A percentile compares a stretch with the other conserved stretches of the same genome.
These are phyloP conservation scores for Aspergillus melleus DNA, from an alignment of 2,329 filamentous ascomycete genomes.

Conservation along the genomic window DNA sequence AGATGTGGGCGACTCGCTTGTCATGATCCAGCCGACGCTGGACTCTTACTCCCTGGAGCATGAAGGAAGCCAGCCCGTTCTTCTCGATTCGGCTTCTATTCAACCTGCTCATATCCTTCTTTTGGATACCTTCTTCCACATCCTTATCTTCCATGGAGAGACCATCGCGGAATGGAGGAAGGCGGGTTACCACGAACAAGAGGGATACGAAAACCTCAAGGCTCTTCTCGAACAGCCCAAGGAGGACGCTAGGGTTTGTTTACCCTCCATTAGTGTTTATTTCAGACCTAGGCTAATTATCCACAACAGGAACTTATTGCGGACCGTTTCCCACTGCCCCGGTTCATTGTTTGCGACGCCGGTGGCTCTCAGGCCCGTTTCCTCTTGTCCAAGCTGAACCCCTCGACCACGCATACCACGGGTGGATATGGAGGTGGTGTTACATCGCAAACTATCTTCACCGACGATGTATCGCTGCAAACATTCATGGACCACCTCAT, in stretches of 20 bases:
- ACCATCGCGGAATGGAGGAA: slow-evolving; percentile 98
- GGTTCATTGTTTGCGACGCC: slow-evolving; percentile 98
- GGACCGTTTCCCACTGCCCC: slow-evolving; percentile 94
- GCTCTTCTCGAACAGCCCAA: slow-evolving; percentile 86
- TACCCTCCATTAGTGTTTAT: background rate
- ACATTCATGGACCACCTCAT: slow-evolving; percentile 99
- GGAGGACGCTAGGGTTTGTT: slow-evolving; percentile 85
- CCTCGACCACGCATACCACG: slow-evolving; percentile 92
- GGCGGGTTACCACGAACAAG: slow-evolving; percentile 95
- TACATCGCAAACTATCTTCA: slow-evolving; percentile 97
- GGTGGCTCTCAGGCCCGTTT: slow-evolving; percentile 97
- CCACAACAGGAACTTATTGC: slow-evolving; percentile 81
- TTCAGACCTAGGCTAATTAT: slow-evolving; percentile 5
- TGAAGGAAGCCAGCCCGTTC: slow-evolving; percentile 87
- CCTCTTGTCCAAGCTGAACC: slow-evolving; percentile 93
- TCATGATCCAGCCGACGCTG: slow-evolving; percentile 98
- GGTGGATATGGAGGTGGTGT: slow-evolving; percentile 87
- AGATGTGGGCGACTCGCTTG: slow-evolving; percentile 90
- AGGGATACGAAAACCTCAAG: slow-evolving; percentile 96
- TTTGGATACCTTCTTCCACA: slow-evolving; percentile 98
- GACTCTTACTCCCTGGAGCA: slow-evolving; percentile 98
- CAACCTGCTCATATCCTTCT: slow-evolving; percentile 91
- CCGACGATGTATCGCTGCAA: slow-evolving; percentile 94
- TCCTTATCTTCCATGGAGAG: slow-evolving; percentile 98
- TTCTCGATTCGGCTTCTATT: slow-evolving; percentile 94